phyloP scores from a whole-genome alignment of 2,329 filamentous ascomycete species.

The Hymenoscyphus fructigenus region DNA sequence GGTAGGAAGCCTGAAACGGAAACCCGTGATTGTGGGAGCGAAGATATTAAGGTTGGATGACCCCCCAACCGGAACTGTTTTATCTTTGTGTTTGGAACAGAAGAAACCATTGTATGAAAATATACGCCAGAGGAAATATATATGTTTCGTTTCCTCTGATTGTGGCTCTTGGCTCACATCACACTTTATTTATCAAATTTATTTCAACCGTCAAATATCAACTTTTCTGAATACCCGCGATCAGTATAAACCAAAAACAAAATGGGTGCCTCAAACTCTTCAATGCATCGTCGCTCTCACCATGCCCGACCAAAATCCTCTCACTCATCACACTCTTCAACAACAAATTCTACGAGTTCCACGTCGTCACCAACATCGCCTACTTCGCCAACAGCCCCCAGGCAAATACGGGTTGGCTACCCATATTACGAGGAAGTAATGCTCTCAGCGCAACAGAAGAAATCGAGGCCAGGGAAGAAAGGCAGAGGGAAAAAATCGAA shows the following conservation, averaged over 20 bases:
- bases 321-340: background rate
- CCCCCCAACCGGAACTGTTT: background rate
- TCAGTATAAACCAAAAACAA: background rate
- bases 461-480: background rate
- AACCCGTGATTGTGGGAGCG: background rate
- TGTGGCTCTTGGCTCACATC: background rate
- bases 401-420: slow-evolving; percentile 7
- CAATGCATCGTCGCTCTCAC: background rate
- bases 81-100: background rate
- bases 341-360: background rate
- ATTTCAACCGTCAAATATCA: background rate
- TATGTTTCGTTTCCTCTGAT: background rate
- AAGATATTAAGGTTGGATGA: slow-evolving; percentile 2
- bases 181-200: background rate
- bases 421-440: slow-evolving; percentile 11
- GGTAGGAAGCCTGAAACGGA: slow-evolving; percentile 2
- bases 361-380: background rate
- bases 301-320: slow-evolving; percentile 1
- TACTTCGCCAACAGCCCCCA: background rate
- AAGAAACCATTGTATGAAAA: background rate
- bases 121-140: background rate
- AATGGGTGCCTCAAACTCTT: background rate
- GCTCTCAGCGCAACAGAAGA: slow-evolving; percentile 3
- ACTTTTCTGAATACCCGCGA: background rate
- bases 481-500: background rate